Conservation (phyloP, 2,329 filamentous ascomycete genomes). For the Aureobasidium sp. region DNA sequence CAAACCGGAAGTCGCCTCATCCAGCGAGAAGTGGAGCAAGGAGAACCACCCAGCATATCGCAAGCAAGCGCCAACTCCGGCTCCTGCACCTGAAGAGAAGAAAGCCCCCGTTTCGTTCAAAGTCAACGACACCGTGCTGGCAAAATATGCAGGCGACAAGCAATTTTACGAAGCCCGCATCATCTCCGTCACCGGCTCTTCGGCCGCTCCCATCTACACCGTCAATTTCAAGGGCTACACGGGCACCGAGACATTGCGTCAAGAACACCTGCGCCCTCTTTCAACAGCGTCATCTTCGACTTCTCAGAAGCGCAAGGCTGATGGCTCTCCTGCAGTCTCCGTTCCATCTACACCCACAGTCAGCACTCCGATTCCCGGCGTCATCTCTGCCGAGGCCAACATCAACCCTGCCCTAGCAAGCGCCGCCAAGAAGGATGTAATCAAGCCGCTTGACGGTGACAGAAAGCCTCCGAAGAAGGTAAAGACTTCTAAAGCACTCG, state of each 20-base stretch:
- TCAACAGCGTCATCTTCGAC: conserved; percentile 9
- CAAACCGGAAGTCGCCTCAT: conserved; percentile 37
- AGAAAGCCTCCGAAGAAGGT: conserved; percentile 61
- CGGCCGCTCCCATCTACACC: conserved; percentile 83
- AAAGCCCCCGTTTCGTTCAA: conserved; percentile 54
- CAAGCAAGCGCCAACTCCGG: conserved; percentile 29
- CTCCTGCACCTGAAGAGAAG: conserved; percentile 28
- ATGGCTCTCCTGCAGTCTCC: conserved; percentile 54
- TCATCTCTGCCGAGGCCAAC: conserved; percentile 60
- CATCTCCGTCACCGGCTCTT: conserved; percentile 86
- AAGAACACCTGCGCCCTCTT: conserved; percentile 76
- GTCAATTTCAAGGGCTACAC: conserved; percentile 90
- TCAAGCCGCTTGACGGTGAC: conserved; percentile 53
- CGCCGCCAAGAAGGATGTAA: conserved; percentile 53
- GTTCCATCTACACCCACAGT: conserved; percentile 30
- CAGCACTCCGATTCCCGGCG: conserved; percentile 37
- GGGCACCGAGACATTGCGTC: conserved; percentile 69
- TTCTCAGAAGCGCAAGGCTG: conserved; percentile 69
- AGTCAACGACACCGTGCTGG: conserved; percentile 84
- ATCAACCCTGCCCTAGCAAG: conserved; percentile 60
- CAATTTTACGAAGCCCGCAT: conserved; percentile 88
- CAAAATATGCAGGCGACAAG: conserved; percentile 90
- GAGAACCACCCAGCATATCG: conserved; percentile 45
- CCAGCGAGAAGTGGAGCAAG: conserved; percentile 59
- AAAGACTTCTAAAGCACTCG: conserved; percentile 86